Conservation (phyloP, 768 basidiomycete species). For the Candolleomyces eurysporus region DNA sequence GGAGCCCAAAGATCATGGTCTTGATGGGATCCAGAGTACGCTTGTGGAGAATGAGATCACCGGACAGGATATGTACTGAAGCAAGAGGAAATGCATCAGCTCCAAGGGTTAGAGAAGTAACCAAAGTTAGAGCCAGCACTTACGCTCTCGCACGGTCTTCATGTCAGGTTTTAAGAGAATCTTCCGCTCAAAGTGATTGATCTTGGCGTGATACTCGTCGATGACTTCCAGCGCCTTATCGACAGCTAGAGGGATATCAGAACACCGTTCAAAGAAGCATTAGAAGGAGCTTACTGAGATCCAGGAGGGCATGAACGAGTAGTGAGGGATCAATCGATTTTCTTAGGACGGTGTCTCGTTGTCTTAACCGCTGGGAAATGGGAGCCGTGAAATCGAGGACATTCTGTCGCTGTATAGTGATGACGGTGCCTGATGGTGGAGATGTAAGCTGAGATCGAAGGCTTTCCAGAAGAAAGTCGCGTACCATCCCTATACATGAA, state of each 20-base stretch:
- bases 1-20: slow-evolving; percentile 63
- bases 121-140: slow-evolving; percentile 25
- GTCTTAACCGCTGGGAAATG: slow-evolving; percentile 55
- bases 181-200: slow-evolving; percentile 57
- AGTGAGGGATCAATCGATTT: slow-evolving; percentile 65
- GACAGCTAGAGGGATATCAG: slow-evolving; percentile 43
- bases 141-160: slow-evolving; percentile 53
- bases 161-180: slow-evolving; percentile 62
- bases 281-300: slow-evolving; percentile 39
- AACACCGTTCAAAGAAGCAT: neutral
- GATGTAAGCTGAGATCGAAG: neutral
- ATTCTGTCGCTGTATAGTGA: slow-evolving; percentile 52
- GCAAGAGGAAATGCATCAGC: neutral
- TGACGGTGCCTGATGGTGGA: slow-evolving; percentile 51
- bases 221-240: slow-evolving; percentile 67
- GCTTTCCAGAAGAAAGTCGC: slow-evolving; percentile 10
- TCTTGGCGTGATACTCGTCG: slow-evolving; percentile 63
- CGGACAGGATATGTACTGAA: slow-evolving; percentile 74
- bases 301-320: slow-evolving; percentile 66
- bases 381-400: slow-evolving; percentile 51
- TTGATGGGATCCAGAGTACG: slow-evolving; percentile 72
- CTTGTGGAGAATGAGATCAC: slow-evolving; percentile 72
- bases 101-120: neutral
- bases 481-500: slow-evolving; percentile 66
- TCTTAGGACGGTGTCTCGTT: slow-evolving; percentile 58